Percentiles rank a stretch among this genome's conserved stretches.
These are phyloP conservation scores for Carex myosuroides DNA, from an alignment of 176 grass and related monocot genomes.

Conservation along the genomic window DNA sequence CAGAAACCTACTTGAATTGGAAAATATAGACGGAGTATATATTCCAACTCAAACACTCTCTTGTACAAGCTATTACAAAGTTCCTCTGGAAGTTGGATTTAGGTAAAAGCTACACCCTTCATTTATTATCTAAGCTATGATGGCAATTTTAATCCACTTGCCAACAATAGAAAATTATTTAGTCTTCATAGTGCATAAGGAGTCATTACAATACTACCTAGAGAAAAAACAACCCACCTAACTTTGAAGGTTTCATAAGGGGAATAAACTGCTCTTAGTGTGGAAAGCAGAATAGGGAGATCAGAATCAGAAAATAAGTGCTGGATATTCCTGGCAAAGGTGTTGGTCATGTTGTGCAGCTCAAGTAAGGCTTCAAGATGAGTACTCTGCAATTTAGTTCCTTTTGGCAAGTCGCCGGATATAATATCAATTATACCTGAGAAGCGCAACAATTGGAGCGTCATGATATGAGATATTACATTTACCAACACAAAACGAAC, in stretches of 20 bases:
- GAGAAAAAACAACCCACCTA: constrained; percentile 38
- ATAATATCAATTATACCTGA: constrained; percentile 93
- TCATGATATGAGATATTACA: background rate
- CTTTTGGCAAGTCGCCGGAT: constrained; percentile 89
- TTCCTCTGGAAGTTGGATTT: background rate
- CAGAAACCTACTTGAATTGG: background rate
- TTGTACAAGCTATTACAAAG: background rate
- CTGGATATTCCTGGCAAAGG: constrained; percentile 90
- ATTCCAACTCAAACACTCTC: background rate
- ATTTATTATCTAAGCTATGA: background rate
- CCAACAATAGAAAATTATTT: background rate
- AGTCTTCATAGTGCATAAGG: background rate
- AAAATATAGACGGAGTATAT: background rate
- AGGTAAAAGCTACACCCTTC: background rate
- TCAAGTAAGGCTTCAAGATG: constrained; percentile 88
- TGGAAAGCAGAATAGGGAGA: constrained; percentile 62
- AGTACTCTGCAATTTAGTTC: constrained; percentile 79
- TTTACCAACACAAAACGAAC: background rate
- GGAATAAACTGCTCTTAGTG: constrained; percentile 89
- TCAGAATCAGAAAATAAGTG: constrained; percentile 93
- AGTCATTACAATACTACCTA: background rate
- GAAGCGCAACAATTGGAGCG: constrained; percentile 23
- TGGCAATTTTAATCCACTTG: background rate
- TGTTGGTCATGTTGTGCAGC: constrained; percentile 89
- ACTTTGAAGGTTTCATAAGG: constrained; percentile 93